Evolutionary conservation across 176 grass and related monocot genomes (phyloP).

Genomic region (Tillandsia leiboldiana): DNA sequence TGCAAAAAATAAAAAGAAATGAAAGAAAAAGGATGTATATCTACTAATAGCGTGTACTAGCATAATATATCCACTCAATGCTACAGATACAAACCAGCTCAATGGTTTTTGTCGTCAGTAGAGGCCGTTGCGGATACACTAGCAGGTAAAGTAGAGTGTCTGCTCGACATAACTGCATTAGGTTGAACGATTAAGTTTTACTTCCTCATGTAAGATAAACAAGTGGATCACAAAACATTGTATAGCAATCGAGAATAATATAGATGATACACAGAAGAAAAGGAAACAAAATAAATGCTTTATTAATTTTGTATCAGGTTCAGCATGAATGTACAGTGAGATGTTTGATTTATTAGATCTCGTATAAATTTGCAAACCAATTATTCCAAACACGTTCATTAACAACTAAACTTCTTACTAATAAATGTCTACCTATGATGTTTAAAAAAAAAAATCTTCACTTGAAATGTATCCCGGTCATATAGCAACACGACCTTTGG

Average conservation of each 20-base stretch:
- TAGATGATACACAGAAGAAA: not conserved
- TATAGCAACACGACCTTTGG: not conserved
- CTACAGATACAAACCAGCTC: conserved; percentile 62
- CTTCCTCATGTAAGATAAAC: conserved; percentile 12
- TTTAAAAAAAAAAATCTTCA: not conserved
- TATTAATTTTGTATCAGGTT: not conserved
- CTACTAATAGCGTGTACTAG: too few species aligned
- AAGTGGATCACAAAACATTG: not conserved
- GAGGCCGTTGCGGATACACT: conserved; percentile 81
- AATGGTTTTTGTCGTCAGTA: conserved; percentile 95
- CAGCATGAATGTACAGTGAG: not conserved
- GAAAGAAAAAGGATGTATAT: too few species aligned
- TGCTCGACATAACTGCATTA: conserved; percentile 62
- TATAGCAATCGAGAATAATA: not conserved
- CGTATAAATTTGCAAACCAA: not conserved
- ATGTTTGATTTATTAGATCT: not conserved
- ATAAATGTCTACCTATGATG: too few species aligned
- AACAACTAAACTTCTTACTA: too few species aligned
- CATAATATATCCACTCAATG: not conserved
- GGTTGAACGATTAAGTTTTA: conserved; percentile 26
- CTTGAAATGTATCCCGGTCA: not conserved
- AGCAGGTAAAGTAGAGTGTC: conserved; percentile 84
- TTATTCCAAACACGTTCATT: too few species aligned
- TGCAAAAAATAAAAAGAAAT: conserved; percentile 24
- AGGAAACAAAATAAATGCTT: not conserved